Evolutionary conservation across 176 grass and related monocot genomes (phyloP), one percentile per base, ranked within the genome.

Genomic region (Bromus sterilis): DNA sequence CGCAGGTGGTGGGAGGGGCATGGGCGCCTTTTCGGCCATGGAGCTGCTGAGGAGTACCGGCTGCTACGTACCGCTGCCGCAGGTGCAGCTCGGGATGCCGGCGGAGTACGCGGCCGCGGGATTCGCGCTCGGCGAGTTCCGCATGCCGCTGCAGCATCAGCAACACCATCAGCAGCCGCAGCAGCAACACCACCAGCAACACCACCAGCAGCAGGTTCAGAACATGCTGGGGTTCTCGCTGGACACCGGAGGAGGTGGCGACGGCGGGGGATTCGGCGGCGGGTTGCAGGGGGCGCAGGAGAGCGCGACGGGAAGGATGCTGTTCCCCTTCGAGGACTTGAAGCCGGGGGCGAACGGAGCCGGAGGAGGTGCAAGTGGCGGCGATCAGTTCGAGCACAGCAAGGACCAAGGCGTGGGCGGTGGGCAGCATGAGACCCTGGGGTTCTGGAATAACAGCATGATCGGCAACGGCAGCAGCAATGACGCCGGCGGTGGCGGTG

Each of bases 251-350:
- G 89, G 74, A 18, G 89, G 77, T 20, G 80, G 74, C 83, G 82
- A 56, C 14, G 67, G 23, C 56, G 75, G 75, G 32, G 81, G 69
- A 6, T 87, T 74, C 56, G 84, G 77, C 42, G 23, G 53, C 12
- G 89, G 86, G 26, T 29, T 93, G 46, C 89, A 89, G 35, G 71
- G 81, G 15, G 46, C 77, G 69, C 89, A 91, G 81, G 91, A 97
- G 3, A 79, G 71, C 48, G 79, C 58, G 11, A 68, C 77, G 3
- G 87, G 92, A 56, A 88, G 94, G 83, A 13, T 94, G 76, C 25
- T 94, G 66, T 94, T 97, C 80, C 94, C 94, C 18, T 97, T 97
- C 40, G 84, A 93, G 33, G 89, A 97, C 75, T 59, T 91, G 81
- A 94, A 91, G 84, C 94, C 94, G n/a, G 80, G 75, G 30, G 84